Base-by-base conservation (phyloP, 2,329 filamentous ascomycete genomes). In the Ophiostoma ips region DNA sequence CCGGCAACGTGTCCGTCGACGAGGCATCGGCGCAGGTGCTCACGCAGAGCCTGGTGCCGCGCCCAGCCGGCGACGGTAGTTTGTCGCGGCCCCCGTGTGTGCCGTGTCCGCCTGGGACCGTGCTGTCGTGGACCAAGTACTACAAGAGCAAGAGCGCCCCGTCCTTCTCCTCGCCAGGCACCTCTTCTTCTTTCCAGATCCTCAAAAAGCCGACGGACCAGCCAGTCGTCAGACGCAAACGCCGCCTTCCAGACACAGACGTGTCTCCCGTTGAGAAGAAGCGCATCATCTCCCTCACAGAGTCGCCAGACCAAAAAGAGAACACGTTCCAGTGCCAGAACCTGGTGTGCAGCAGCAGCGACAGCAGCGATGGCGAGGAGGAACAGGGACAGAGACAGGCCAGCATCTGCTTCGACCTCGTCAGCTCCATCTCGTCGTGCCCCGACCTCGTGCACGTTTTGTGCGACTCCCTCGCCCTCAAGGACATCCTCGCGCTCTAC, bases 401-500 rank as follows among this genome's bases (percentile, higher is more conserved):
- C 40, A 18, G 3, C 24, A 16, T 31, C 46, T 18, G 10, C 16
- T 64, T 66, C 46, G 68, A 75, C 55, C 60, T 75, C 43, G 61
- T 77, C 56, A 64, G 63, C 34, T 64, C 62, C 0, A 52, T 76
- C 15, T 68, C 65, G 50, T 63, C 63, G 44, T 66, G 66, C 55
- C 62, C 71, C 5, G 74, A 79, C 49, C 63, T 86, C 4, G 63
- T 72, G 41, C 66, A 80, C 44, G 66, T 73, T 46, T 58, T 85
- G 8, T 71, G 73, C 52, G 69, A 71, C 55, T 68, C 75, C 52
- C 69, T 87, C 18, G 61, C 63, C 8, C 64, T 76, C 0, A 59
- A 65, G 13, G 77, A 81, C 49, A 67, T 88, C 7, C 61, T 87
- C 52, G 72, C 67, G 41, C 69, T 88, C 33, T 87, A 84, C 67